phyloP scores from a whole-genome alignment of 2,329 filamentous ascomycete genomes.

The Pseudopyricularia javanii region DNA sequence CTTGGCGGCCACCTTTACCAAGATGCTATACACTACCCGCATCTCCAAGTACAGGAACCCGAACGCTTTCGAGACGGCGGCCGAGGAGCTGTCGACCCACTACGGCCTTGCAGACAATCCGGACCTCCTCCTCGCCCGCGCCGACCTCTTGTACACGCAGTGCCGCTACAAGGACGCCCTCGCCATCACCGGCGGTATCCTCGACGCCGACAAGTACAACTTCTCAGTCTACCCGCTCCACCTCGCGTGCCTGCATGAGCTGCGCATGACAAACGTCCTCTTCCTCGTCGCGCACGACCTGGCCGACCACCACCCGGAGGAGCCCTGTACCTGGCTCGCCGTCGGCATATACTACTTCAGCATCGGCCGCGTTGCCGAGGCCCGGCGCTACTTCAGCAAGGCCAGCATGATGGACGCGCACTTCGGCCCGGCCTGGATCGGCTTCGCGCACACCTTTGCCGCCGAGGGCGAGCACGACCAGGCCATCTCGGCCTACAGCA shows the following conservation, averaged over 20 bases:
- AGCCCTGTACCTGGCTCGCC: conserved; percentile 85
- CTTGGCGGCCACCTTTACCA: conserved; percentile 86
- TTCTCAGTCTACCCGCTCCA: conserved; percentile 84
- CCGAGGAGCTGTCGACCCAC: conserved; percentile 84
- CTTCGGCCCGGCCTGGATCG: conserved; percentile 96
- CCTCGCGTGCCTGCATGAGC: conserved; percentile 80
- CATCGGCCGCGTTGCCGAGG: conserved; percentile 82
- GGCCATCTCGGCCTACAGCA: conserved; percentile 94
- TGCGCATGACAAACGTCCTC: conserved; percentile 73
- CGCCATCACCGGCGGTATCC: conserved; percentile 68
- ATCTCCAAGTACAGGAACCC: conserved; percentile 92
- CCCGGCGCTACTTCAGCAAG: conserved; percentile 92
- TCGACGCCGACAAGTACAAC: conserved; percentile 78
- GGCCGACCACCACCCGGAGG: conserved; percentile 80
- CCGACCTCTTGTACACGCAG: conserved; percentile 86
- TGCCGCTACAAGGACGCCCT: conserved; percentile 86
- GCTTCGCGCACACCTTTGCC: conserved; percentile 95
- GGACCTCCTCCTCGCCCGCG: conserved; percentile 79
- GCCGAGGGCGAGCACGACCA: conserved; percentile 97
- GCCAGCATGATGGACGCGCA: conserved; percentile 95
- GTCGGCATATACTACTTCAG: conserved; percentile 91
- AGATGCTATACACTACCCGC: conserved; percentile 90
- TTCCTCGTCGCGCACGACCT: conserved; percentile 90
- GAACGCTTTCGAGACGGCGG: conserved; percentile 67
- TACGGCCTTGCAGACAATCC: conserved; percentile 80